Conservation (phyloP, 305 asterid genomes). For the Fraxinus dipetala region DNA sequence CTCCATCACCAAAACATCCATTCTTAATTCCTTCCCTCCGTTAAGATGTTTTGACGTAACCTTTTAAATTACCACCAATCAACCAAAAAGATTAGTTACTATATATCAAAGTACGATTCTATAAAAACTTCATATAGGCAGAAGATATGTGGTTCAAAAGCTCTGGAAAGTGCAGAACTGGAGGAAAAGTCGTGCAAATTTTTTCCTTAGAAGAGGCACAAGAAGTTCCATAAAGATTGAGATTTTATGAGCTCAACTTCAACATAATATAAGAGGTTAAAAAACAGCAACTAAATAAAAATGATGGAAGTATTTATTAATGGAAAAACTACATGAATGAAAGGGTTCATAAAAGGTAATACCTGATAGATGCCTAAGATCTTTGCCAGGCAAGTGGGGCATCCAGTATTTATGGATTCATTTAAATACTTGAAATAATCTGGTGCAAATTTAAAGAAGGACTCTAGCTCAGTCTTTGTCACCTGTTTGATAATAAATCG, state of each 20-base stretch:
- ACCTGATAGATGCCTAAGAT: slow-evolving; percentile 93
- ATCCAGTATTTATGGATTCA: slow-evolving; percentile 61
- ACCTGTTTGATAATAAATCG: slow-evolving; percentile 88
- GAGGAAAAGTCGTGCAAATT: not conserved
- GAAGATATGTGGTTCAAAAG: not conserved
- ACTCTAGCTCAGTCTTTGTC: slow-evolving; percentile 80
- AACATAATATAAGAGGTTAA: not conserved
- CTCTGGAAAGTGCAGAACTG: slow-evolving; percentile 5
- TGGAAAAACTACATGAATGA: not conserved
- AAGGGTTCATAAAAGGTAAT: slow-evolving; percentile 19
- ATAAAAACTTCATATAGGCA: not conserved
- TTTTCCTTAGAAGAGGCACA: not conserved
- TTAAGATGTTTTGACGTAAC: slow-evolving; percentile 67
- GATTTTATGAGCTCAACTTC: not conserved
- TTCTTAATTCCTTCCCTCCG: slow-evolving; percentile 76
- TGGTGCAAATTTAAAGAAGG: slow-evolving; percentile 72
- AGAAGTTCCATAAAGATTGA: not conserved
- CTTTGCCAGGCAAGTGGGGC: slow-evolving; percentile 89
- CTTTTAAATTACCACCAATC: slow-evolving; percentile 35
- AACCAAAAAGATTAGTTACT: slow-evolving; percentile 15
- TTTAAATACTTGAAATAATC: slow-evolving; percentile 70
- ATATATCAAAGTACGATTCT: not conserved
- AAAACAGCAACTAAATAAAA: not conserved
- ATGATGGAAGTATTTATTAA: not conserved
- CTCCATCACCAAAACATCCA: slow-evolving; percentile 94